Evolutionary conservation across 1,284 basidiomycete genomes (phyloP).

Genomic region (Peniophora sp.): DNA sequence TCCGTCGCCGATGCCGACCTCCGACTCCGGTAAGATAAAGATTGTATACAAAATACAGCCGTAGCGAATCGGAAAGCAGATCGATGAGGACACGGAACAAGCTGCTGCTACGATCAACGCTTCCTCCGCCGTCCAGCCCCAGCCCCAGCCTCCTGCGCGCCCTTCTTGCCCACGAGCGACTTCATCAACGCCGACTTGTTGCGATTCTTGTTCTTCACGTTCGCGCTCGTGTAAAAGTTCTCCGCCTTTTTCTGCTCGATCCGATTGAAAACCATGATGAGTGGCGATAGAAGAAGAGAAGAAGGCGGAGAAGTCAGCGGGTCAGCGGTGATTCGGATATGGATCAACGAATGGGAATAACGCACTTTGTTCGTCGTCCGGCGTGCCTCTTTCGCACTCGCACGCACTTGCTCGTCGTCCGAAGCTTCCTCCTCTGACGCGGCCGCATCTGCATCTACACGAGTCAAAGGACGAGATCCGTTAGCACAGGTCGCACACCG

Average conservation of each 20-base stretch:
- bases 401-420: constrained; percentile 26
- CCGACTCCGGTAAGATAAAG: too few species aligned
- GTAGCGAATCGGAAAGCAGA: too few species aligned
- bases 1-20: too few species aligned
- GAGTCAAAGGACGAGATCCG: too few species aligned
- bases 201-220: constrained; percentile 86
- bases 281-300: too few species aligned
- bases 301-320: too few species aligned
- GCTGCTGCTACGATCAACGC: constrained; percentile 5
- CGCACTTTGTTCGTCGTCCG: constrained; percentile 85
- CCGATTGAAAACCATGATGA: too few species aligned
- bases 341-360: neutral
- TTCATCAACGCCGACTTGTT: constrained; percentile 52
- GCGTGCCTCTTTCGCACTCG: constrained; percentile 53
- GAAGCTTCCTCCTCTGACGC: too few species aligned
- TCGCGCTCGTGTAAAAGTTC: constrained; percentile 86
- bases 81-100: neutral
- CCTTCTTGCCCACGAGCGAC: constrained; percentile 24
- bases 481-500: too few species aligned
- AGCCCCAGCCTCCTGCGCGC: constrained; percentile 2
- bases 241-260: constrained; percentile 82
- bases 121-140: constrained; percentile 7
- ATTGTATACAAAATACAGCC: too few species aligned
- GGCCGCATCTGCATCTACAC: too few species aligned
- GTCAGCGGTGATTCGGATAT: too few species aligned